Percentiles rank a stretch among this genome's conserved stretches.
phyloP scores from a whole-genome alignment of 305 asterid genomes.

The Galium porrigens region DNA sequence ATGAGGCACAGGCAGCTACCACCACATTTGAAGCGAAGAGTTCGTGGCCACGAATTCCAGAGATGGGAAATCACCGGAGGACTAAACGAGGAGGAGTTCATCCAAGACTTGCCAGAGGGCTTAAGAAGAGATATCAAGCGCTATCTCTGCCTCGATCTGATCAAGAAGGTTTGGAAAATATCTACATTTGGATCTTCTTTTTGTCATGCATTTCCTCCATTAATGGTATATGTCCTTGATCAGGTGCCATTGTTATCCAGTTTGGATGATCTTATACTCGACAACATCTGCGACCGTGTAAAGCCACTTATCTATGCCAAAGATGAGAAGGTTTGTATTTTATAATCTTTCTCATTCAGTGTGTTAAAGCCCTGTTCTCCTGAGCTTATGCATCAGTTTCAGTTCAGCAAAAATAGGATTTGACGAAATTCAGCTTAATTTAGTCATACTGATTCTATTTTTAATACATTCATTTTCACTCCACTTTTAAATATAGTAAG shows the following conservation, averaged over 20 bases:
- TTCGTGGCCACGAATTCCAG: slow-evolving; percentile 17
- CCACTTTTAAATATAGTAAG: too few relatives aligned
- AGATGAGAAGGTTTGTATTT: slow-evolving; percentile 16
- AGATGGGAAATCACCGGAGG: slow-evolving; percentile 22
- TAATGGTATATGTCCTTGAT: neutral
- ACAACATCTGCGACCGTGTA: slow-evolving; percentile 19
- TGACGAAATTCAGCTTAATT: too few relatives aligned
- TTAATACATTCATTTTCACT: too few relatives aligned
- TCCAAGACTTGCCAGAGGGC: slow-evolving; percentile 24
- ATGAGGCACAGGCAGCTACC: slow-evolving; percentile 24
- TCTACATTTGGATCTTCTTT: neutral
- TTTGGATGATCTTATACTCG: slow-evolving; percentile 19
- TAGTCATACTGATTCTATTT: too few relatives aligned
- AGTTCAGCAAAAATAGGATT: too few relatives aligned
- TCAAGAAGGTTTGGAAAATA: slow-evolving; percentile 18
- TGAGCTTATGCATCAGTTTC: too few relatives aligned
- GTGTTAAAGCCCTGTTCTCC: too few relatives aligned
- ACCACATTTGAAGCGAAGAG: slow-evolving; percentile 16
- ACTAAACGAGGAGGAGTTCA: slow-evolving; percentile 20
- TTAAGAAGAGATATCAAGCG: slow-evolving; percentile 29
- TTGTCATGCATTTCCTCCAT: neutral
- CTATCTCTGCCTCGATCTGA: slow-evolving; percentile 23
- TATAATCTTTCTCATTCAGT: neutral
- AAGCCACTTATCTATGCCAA: slow-evolving; percentile 14
- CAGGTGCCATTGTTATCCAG: slow-evolving; percentile 17